phyloP scores from a whole-genome alignment of 179 eudicot genomes.

The Pouteria campechiana region DNA sequence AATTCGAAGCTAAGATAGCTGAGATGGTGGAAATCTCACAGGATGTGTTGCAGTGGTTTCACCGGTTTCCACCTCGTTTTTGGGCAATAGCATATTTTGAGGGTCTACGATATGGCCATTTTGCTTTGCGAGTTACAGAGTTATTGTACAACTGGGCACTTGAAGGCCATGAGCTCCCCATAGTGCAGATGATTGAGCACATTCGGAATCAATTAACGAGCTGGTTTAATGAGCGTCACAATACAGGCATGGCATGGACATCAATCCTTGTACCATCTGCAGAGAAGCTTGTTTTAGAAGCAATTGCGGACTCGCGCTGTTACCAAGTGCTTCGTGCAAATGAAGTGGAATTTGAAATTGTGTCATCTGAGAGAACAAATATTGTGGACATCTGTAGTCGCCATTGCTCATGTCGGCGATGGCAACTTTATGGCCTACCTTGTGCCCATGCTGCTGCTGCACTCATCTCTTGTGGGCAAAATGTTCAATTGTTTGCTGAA shows the following conservation, averaged over 20 bases:
- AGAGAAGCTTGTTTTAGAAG: conserved; percentile 61
- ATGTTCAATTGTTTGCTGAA: conserved; percentile 70
- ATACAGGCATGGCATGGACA: conserved; percentile 53
- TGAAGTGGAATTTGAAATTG: conserved; percentile 89
- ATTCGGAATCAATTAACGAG: conserved; percentile 58
- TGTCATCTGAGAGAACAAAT: conserved; percentile 66
- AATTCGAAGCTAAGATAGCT: conserved; percentile 55
- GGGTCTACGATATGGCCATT: conserved; percentile 80
- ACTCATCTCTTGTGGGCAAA: conserved; percentile 79
- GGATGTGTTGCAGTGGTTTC: conserved; percentile 70
- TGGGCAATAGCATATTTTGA: conserved; percentile 96
- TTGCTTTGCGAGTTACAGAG: conserved; percentile 61
- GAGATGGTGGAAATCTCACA: conserved; percentile 66
- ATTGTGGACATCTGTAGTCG: conserved; percentile 78
- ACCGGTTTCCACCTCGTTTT: conserved; percentile 51
- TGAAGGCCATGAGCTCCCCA: conserved; percentile 81
- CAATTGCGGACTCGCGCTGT: conserved; percentile 58
- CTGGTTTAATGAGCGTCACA: conserved; percentile 68
- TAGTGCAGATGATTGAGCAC: conserved; percentile 91
- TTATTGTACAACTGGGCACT: conserved; percentile 63
- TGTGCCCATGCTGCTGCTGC: conserved; percentile 98
- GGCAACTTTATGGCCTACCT: conserved; percentile 92
- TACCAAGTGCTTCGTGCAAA: conserved; percentile 84
- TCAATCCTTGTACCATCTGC: conserved; percentile 77
- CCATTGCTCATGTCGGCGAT: conserved; percentile 69